phyloP scores from a whole-genome alignment of 2,329 filamentous ascomycete genomes.

The Alternaria sp. region DNA sequence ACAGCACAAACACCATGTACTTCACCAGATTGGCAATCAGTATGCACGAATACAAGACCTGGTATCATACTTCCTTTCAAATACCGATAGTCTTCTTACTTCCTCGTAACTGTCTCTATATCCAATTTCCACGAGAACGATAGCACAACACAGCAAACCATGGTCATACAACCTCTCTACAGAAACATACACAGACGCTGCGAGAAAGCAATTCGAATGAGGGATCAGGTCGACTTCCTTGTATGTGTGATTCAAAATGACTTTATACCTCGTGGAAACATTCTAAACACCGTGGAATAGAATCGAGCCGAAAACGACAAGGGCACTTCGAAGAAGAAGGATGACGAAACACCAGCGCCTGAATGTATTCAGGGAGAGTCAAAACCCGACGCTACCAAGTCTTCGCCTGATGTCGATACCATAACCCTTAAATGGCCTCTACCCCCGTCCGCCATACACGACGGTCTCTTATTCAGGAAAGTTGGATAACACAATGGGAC shows the following conservation, averaged over 20 bases:
- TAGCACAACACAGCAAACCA: neutral
- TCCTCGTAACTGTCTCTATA: neutral
- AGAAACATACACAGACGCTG: neutral
- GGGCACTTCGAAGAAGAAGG: neutral
- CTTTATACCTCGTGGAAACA: neutral
- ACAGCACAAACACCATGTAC: neutral
- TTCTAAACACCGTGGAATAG: neutral
- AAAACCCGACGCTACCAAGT: neutral
- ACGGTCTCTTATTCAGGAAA: constrained; percentile 11
- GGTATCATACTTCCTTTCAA: neutral
- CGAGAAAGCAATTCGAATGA: neutral
- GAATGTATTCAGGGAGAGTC: neutral
- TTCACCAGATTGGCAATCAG: neutral
- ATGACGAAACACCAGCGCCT: neutral
- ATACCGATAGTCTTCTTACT: neutral
- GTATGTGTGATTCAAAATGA: neutral
- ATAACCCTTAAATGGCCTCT: neutral
- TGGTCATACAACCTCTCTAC: neutral
- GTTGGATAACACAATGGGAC: neutral
- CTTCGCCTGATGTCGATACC: neutral
- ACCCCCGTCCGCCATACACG: constrained; percentile 9
- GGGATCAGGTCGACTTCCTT: neutral
- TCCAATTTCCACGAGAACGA: neutral
- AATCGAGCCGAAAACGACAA: neutral
- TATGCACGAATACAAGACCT: neutral